Conservation (phyloP, 2,329 filamentous ascomycete genomes). For the Xylariaceae sp. region DNA sequence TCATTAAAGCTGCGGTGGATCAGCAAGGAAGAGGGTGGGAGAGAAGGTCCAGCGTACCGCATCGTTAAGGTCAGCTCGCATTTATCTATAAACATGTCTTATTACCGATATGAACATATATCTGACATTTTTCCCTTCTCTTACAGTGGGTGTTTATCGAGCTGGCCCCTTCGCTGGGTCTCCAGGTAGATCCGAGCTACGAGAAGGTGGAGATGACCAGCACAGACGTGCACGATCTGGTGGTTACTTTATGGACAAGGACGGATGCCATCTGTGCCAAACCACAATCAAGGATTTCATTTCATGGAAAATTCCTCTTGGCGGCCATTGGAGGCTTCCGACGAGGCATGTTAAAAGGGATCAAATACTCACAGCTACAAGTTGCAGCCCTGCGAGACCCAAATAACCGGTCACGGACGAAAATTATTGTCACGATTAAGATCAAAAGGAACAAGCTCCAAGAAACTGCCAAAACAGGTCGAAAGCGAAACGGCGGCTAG, state of each 20-base stretch:
- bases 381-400: not conserved
- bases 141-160: conserved; percentile 1
- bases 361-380: conserved; percentile 1
- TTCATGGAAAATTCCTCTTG: not conserved
- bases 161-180: not conserved
- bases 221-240: not conserved
- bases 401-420: not conserved
- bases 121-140: conserved; percentile 2
- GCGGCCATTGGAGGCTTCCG: not conserved
- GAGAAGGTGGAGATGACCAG: conserved; percentile 1
- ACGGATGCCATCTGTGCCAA: not conserved
- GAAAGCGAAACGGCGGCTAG: not conserved
- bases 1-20: conserved; percentile 1
- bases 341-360: not conserved
- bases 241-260: not conserved
- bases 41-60: not conserved
- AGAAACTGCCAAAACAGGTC: not conserved
- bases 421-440: conserved; percentile 4
- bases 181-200: not conserved
- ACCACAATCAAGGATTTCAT: not conserved
- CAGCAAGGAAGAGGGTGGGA: not conserved
- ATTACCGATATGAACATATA: conserved; percentile 1
- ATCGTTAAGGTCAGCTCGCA: not conserved
- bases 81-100: not conserved
- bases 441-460: too few relatives aligned